A percentile compares a stretch with the other conserved stretches of the same genome.
These are phyloP conservation scores for Rubia tinctorum DNA, from an alignment of 305 asterid genomes.

Conservation along the genomic window DNA sequence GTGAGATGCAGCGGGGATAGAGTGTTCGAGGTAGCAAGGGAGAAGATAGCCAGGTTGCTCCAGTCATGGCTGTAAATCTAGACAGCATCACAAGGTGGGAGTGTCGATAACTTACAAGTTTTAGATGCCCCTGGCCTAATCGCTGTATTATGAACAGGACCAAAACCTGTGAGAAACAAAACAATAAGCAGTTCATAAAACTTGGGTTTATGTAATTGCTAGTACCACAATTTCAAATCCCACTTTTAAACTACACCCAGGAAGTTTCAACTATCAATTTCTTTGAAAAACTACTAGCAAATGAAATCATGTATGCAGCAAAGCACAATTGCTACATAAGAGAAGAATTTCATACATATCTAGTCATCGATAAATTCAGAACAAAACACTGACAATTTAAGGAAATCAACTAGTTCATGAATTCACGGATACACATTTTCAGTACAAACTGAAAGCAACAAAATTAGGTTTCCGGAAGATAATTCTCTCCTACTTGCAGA, in stretches of 20 bases:
- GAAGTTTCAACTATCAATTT: not conserved
- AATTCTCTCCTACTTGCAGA: not conserved
- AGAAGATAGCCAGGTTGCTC: constrained; percentile 32
- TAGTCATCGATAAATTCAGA: not conserved
- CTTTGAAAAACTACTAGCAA: not conserved
- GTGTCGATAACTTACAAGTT: not conserved
- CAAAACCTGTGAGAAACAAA: no score
- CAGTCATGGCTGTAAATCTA: constrained; percentile 40
- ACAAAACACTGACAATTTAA: not conserved
- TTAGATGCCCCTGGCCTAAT: no score
- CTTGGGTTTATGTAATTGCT: not conserved
- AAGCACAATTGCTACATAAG: not conserved
- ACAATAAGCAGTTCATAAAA: not conserved
- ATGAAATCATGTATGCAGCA: not conserved
- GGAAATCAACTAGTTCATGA: constrained; percentile 1
- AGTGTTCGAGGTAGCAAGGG: constrained; percentile 25
- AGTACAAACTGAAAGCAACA: not conserved
- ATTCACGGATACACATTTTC: not conserved
- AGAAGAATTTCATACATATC: not conserved
- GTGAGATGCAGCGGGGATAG: constrained; percentile 20
- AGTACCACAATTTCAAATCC: not conserved
- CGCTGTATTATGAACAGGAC: no score
- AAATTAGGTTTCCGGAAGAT: not conserved
- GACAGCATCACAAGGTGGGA: not conserved
- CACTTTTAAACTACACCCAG: not conserved